These are phyloP conservation scores for Russula griseocarnosa DNA, from an alignment of 768 basidiomycete genomes.

Conservation along the genomic window DNA sequence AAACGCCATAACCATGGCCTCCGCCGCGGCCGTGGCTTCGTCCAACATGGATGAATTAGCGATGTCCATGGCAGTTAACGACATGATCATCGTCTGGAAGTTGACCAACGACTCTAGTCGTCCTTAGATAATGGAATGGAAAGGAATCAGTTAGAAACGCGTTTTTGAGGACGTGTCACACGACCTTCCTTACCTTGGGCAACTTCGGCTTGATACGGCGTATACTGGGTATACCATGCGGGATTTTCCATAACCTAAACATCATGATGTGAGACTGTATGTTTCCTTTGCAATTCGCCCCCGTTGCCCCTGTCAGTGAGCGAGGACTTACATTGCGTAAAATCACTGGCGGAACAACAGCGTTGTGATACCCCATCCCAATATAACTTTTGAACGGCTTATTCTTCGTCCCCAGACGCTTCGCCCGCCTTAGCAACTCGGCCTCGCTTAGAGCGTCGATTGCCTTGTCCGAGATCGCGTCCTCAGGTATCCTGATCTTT, in stretches of 20 bases:
- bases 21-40: conserved; percentile 92
- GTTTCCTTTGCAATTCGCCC: background rate
- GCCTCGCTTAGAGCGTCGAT: conserved; percentile 82
- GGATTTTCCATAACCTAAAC: conserved; percentile 86
- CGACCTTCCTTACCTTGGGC: conserved; percentile 69
- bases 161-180: background rate
- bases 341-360: conserved; percentile 93
- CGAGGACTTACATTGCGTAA: conserved; percentile 71
- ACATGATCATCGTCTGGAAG: conserved; percentile 94
- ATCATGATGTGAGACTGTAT: conserved; percentile 6
- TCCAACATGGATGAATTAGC: conserved; percentile 95
- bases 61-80: conserved; percentile 90
- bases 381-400: conserved; percentile 88
- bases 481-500: conserved; percentile 65
- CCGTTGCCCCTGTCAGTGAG: no score
- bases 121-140: conserved; percentile 51
- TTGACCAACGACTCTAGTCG: conserved; percentile 96
- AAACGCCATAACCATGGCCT: conserved; percentile 95
- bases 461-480: conserved; percentile 57
- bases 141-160: conserved; percentile 5
- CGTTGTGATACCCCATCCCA: conserved; percentile 96
- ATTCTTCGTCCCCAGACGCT: conserved; percentile 73
- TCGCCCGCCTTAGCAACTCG: conserved; percentile 72
- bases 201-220: conserved; percentile 95
- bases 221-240: conserved; percentile 97